Evolutionary conservation across 177 flowering plant genomes (phyloP).

Genomic region (Vitis hybrid): DNA sequence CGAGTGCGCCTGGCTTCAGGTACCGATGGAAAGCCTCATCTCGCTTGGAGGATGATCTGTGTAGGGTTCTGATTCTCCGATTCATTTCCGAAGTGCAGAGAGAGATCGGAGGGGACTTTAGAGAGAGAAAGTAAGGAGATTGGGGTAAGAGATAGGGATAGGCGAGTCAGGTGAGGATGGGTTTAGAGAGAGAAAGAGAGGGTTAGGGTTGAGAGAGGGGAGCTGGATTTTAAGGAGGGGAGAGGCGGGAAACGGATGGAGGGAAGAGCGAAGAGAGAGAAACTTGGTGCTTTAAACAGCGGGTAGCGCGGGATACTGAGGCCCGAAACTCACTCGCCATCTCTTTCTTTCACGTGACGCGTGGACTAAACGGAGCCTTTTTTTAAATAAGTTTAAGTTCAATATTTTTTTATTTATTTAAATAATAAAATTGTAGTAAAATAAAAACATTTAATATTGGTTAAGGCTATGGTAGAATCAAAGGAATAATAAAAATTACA

Average conservation of each 20-base stretch:
- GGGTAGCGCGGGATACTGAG: slow-evolving; percentile 7
- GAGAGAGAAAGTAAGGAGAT: neutral
- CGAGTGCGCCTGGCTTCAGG: slow-evolving; percentile 42
- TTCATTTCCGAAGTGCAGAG: slow-evolving; percentile 10
- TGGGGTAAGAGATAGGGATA: neutral
- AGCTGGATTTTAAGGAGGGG: slow-evolving; percentile 7
- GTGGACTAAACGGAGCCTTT: too few relatives aligned
- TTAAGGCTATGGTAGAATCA: too few relatives aligned
- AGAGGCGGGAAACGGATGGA: slow-evolving; percentile 18
- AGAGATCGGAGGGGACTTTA: neutral
- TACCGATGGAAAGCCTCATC: slow-evolving; percentile 17
- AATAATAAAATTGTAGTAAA: too few relatives aligned
- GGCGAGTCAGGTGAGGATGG: neutral
- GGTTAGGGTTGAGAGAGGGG: neutral
- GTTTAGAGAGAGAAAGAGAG: neutral
- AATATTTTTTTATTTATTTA: too few relatives aligned
- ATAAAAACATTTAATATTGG: too few relatives aligned
- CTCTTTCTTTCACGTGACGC: neutral
- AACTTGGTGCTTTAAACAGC: slow-evolving; percentile 8
- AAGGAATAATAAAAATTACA: too few relatives aligned
- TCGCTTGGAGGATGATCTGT: neutral
- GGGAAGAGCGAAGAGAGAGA: neutral
- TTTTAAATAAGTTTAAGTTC: too few relatives aligned
- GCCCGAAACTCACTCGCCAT: neutral
- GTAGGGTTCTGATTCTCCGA: slow-evolving; percentile 5